Evolutionary conservation across 2,329 filamentous ascomycete genomes (phyloP).

Genomic region (Penicillium sp.): DNA sequence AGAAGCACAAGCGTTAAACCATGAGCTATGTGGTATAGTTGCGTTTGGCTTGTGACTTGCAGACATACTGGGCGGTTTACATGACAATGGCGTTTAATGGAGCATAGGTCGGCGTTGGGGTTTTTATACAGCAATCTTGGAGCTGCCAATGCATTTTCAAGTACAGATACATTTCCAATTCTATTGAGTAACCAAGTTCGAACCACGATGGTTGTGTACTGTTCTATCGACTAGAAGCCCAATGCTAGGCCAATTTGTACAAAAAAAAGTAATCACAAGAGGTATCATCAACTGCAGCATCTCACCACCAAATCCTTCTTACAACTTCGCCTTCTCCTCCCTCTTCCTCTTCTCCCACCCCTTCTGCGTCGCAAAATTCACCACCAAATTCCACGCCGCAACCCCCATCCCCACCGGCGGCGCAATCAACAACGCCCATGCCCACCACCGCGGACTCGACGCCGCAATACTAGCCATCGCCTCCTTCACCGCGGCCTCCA

Average conservation of each 20-base stretch:
- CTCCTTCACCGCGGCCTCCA: constrained; percentile 66
- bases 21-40: neutral
- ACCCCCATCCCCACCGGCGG: constrained; percentile 73
- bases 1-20: constrained; percentile 25
- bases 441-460: constrained; percentile 80
- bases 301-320: neutral
- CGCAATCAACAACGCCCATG: constrained; percentile 65
- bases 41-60: neutral
- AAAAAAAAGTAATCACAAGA: neutral
- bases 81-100: constrained; percentile 14
- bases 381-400: constrained; percentile 71
- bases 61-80: constrained; percentile 7
- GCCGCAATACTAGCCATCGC: constrained; percentile 66
- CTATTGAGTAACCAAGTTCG: neutral
- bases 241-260: neutral
- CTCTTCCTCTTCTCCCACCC: constrained; percentile 66
- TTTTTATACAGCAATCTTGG: neutral
- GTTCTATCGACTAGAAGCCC: neutral
- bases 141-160: neutral
- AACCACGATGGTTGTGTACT: neutral
- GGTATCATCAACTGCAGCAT: neutral
- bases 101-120: constrained; percentile 13
- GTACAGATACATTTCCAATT: neutral
- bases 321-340: constrained; percentile 61
- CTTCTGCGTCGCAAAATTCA: constrained; percentile 70